Percentiles rank a stretch among this genome's conserved stretches.
phyloP scores from a whole-genome alignment of 2,329 filamentous ascomycete genomes.

The Trichoderma sp. region DNA sequence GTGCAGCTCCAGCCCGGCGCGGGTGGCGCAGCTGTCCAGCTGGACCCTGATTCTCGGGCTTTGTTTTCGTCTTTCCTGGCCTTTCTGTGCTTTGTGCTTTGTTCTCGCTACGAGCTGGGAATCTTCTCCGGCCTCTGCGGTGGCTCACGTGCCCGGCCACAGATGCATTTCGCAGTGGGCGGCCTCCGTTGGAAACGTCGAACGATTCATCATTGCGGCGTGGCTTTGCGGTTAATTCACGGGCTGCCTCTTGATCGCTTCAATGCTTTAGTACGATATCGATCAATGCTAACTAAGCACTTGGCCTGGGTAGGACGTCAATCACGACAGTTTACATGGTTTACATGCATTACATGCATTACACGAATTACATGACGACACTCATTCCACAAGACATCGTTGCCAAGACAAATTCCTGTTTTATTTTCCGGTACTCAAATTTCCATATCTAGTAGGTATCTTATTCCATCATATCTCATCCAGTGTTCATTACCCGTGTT shows the following conservation, averaged over 20 bases:
- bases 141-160: neutral
- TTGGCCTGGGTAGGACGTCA: neutral
- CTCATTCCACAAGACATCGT: neutral
- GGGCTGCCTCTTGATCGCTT: neutral
- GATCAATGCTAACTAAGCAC: neutral
- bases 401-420: neutral
- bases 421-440: neutral
- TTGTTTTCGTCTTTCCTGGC: neutral
- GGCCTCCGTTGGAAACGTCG: neutral
- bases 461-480: neutral
- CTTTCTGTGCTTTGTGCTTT: neutral
- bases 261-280: neutral
- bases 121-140: neutral
- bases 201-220: neutral
- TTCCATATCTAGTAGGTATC: conserved; percentile 4
- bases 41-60: neutral
- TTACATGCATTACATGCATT: too few species aligned
- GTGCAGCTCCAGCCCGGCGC: neutral
- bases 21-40: conserved; percentile 1
- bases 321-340: neutral
- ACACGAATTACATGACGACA: neutral
- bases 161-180: neutral
- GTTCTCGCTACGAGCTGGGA: neutral
- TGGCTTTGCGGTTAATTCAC: neutral
- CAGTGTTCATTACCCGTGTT: neutral